A percentile compares a stretch with the other conserved stretches of the same genome.
phyloP scores from a whole-genome alignment of 179 eudicot genomes.

The Beta lomatogona region DNA sequence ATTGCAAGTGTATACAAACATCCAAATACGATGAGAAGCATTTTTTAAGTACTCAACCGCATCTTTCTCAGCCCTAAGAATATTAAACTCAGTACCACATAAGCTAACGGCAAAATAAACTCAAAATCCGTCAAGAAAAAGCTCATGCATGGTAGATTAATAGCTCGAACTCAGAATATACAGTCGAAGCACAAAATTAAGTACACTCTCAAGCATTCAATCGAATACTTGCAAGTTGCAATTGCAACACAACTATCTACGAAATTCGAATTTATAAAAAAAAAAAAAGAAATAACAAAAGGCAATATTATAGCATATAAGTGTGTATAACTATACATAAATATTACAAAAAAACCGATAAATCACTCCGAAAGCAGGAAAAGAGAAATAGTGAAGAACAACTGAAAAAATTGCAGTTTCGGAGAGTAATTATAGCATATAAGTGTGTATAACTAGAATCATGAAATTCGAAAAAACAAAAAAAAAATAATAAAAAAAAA shows the following conservation, averaged over 20 bases:
- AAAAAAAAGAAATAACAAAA: neutral
- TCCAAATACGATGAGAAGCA: neutral
- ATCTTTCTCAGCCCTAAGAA: slow-evolving; percentile 8
- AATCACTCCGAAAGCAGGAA: neutral
- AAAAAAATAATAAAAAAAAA: neutral
- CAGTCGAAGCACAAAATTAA: neutral
- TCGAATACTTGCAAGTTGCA: neutral
- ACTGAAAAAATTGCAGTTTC: neutral
- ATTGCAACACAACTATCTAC: neutral
- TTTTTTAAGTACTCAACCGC: neutral
- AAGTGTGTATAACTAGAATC: neutral
- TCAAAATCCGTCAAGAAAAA: neutral
- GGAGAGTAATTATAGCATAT: neutral
- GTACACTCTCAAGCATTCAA: neutral
- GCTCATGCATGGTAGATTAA: slow-evolving; percentile 23
- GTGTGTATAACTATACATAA: too few relatives aligned
- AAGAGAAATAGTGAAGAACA: neutral
- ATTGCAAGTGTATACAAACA: neutral
- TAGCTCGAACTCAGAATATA: neutral
- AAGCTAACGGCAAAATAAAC: neutral
- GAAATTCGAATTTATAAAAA: neutral
- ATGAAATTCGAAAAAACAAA: neutral
- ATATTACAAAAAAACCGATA: neutral
- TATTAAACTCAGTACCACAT: neutral
- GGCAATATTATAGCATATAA: too few relatives aligned